phyloP scores from a whole-genome alignment of 129 eudicot genomes.

The Artemisia annua region DNA sequence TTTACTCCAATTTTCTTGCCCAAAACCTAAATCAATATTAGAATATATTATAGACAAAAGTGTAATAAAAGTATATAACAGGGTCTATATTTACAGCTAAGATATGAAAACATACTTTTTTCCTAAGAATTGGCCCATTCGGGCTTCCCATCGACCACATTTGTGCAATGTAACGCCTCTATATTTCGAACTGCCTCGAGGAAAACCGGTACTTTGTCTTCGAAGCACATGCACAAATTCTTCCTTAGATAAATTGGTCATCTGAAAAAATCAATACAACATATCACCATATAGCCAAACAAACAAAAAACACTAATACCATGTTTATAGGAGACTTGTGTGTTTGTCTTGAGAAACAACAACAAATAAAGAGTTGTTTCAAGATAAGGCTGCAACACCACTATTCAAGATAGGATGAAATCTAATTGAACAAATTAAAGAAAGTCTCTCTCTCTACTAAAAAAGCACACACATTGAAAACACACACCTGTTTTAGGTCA shows the following conservation, averaged over 20 bases:
- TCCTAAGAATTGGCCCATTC: slow-evolving; percentile 97
- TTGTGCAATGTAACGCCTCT: slow-evolving; percentile 90
- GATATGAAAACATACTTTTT: slow-evolving; percentile 59
- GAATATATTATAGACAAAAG: too few relatives aligned
- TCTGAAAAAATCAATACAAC: slow-evolving; percentile 43
- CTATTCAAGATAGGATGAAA: slow-evolving; percentile 54
- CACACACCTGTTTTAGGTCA: slow-evolving; percentile 76
- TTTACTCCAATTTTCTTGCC: too few relatives aligned
- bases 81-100: neutral
- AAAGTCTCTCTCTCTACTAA: neutral
- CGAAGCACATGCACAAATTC: slow-evolving; percentile 96
- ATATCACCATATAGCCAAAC: neutral
- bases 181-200: slow-evolving; percentile 88
- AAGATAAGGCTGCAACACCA: slow-evolving; percentile 50
- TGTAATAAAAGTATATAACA: neutral
- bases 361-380: slow-evolving; percentile 24
- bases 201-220: slow-evolving; percentile 92
- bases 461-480: slow-evolving; percentile 9
- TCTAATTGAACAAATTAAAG: slow-evolving; percentile 23
- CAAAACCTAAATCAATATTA: too few relatives aligned
- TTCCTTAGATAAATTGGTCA: slow-evolving; percentile 78
- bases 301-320: slow-evolving; percentile 7
- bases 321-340: neutral
- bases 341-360: slow-evolving; percentile 28
- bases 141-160: slow-evolving; percentile 97